A percentile compares a stretch with the other conserved stretches of the same genome.
These are phyloP conservation scores for Leucosporidium yakuticum DNA, from an alignment of 768 basidiomycete genomes.

Conservation along the genomic window DNA sequence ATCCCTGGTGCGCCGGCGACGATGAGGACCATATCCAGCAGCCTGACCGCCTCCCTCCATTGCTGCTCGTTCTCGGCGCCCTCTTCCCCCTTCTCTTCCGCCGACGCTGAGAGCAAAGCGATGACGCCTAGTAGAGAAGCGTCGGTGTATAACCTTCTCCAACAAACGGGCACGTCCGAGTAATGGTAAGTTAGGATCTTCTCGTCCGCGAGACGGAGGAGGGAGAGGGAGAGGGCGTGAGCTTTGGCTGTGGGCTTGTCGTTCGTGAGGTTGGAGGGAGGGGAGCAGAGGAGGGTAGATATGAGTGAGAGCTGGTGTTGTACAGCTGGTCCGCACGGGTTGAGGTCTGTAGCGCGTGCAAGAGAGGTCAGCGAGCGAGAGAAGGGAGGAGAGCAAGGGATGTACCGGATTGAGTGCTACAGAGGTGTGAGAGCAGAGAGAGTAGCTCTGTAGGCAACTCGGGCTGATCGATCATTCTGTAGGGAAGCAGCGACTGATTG, in stretches of 20 bases:
- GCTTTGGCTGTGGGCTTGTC: not conserved
- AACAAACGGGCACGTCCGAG: slow-evolving; percentile 42
- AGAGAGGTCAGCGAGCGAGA: not conserved
- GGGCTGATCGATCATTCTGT: too few species aligned
- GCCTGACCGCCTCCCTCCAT: slow-evolving; percentile 45
- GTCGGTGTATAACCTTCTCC: slow-evolving; percentile 73
- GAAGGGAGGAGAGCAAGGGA: not conserved
- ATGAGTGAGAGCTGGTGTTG: not conserved
- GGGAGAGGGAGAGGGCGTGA: slow-evolving; percentile 5
- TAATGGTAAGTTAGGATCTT: slow-evolving; percentile 49
- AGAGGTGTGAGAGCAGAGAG: too few species aligned
- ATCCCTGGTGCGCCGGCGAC: slow-evolving; percentile 70
- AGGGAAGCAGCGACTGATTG: too few species aligned
- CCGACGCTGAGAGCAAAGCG: slow-evolving; percentile 13
- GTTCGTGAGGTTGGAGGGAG: not conserved
- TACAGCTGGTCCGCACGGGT: slow-evolving; percentile 1
- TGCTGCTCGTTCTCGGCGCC: not conserved
- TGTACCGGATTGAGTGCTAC: not conserved
- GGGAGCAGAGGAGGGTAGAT: not conserved
- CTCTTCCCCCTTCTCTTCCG: not conserved
- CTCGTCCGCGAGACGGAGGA: slow-evolving; percentile 53
- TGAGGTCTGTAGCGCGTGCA: slow-evolving; percentile 6
- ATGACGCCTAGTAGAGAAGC: slow-evolving; percentile 54
- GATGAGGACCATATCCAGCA: slow-evolving; percentile 74
- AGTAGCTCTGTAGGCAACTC: too few species aligned